phyloP scores from a whole-genome alignment of 2,329 filamentous ascomycete genomes.

The Cytospora chrysosperma region DNA sequence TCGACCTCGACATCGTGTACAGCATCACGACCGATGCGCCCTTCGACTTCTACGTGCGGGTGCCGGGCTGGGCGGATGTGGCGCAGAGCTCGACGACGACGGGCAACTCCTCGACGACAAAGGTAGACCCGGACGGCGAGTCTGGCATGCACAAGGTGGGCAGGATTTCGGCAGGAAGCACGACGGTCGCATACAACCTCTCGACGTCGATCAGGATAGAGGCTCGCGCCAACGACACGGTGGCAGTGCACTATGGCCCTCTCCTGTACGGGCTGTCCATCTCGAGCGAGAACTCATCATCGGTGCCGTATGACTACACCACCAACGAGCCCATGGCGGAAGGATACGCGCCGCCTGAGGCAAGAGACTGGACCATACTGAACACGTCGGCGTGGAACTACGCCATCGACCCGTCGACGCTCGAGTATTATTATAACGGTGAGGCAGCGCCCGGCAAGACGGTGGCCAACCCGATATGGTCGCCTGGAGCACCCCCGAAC shows the following conservation, averaged over 20 bases:
- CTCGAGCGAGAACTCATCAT: constrained; percentile 28
- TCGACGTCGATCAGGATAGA: constrained; percentile 31
- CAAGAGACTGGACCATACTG: constrained; percentile 32
- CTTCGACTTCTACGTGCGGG: constrained; percentile 35
- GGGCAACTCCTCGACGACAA: constrained; percentile 24
- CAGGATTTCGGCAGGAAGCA: constrained; percentile 27
- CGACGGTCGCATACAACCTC: constrained; percentile 28
- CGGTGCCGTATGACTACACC: constrained; percentile 26
- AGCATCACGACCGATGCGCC: constrained; percentile 31
- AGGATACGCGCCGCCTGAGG: constrained; percentile 30
- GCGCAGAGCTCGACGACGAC: constrained; percentile 19
- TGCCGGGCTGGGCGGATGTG: constrained; percentile 33
- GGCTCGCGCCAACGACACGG: constrained; percentile 33
- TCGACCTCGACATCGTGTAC: constrained; percentile 33
- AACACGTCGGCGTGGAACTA: constrained; percentile 33
- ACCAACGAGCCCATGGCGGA: constrained; percentile 18
- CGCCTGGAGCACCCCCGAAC: constrained; percentile 31
- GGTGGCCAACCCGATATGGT: constrained; percentile 33
- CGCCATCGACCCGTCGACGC: constrained; percentile 35
- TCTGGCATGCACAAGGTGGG: constrained; percentile 30
- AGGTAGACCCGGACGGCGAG: constrained; percentile 17
- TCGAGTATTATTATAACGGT: constrained; percentile 26
- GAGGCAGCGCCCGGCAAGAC: constrained; percentile 15
- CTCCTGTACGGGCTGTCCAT: constrained; percentile 35
- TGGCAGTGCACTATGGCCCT: constrained; percentile 34